These are phyloP conservation scores for Acer yangbiense DNA, from an alignment of 345 rosid species.

Conservation along the genomic window DNA sequence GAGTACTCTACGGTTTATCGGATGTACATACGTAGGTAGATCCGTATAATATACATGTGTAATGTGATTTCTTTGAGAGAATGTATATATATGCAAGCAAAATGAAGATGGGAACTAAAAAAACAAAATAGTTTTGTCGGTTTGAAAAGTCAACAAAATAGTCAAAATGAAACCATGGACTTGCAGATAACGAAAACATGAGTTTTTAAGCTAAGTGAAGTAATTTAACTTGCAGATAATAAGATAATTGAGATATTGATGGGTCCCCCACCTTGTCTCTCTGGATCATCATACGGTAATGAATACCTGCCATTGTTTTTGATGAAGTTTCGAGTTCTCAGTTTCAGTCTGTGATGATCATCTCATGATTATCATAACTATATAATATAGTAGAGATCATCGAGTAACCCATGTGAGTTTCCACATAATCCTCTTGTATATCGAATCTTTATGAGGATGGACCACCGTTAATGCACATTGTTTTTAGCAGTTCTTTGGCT, in stretches of 20 bases:
- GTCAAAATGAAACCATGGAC: not conserved
- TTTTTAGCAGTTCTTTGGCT: not conserved
- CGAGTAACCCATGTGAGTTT: not conserved
- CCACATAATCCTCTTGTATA: not conserved
- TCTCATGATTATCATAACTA: not conserved
- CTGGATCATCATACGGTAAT: not conserved
- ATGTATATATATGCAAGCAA: too few relatives aligned
- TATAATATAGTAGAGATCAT: too few relatives aligned
- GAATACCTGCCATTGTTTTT: not conserved
- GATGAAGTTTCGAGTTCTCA: not conserved
- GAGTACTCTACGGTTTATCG: too few relatives aligned
- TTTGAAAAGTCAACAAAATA: slow-evolving; percentile 9
- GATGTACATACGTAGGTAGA: too few relatives aligned
- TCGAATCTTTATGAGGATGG: not conserved
- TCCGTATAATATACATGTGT: too few relatives aligned
- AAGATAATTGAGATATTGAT: not conserved
- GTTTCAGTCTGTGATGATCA: not conserved
- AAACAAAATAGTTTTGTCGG: not conserved
- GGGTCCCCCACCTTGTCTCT: not conserved
- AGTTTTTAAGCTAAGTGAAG: not conserved
- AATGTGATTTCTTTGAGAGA: too few relatives aligned
- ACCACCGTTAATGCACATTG: not conserved
- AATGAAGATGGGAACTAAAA: too few relatives aligned
- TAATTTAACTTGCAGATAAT: not conserved
- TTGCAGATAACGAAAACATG: not conserved